Conservation (phyloP, 805 yeast genomes). For the Ogataea trehalophila region DNA sequence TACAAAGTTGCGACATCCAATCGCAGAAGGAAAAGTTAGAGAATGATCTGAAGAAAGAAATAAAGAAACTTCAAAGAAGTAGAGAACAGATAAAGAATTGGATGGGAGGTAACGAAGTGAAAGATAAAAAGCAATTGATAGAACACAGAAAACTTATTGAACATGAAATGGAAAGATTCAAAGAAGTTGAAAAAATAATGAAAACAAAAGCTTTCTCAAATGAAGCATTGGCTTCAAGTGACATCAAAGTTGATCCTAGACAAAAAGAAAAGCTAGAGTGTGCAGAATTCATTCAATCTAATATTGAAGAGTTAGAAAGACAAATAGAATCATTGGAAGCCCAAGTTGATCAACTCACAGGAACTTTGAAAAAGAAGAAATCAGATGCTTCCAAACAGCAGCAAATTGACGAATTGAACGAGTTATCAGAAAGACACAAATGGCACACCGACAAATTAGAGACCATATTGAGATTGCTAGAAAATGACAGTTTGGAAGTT, state of each 20-base stretch:
- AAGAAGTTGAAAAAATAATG: conserved; percentile 87
- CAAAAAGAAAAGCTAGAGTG: conserved; percentile 77
- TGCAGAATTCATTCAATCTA: conserved; percentile 59
- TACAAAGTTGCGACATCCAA: conserved; percentile 72
- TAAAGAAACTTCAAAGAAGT: conserved; percentile 87
- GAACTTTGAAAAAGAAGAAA: conserved; percentile 52
- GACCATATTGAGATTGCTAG: conserved; percentile 67
- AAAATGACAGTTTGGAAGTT: conserved; percentile 74
- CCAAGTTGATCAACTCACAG: conserved; percentile 52
- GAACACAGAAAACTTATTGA: conserved; percentile 72
- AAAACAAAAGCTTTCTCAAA: conserved; percentile 92
- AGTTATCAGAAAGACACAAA: conserved; percentile 64
- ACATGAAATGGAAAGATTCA: conserved; percentile 90
- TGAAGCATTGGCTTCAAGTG: conserved; percentile 70
- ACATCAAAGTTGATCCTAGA: conserved; percentile 66
- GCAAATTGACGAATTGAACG: conserved; percentile 58
- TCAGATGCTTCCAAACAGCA: conserved; percentile 49
- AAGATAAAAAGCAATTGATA: conserved; percentile 75
- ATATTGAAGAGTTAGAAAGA: conserved; percentile 73
- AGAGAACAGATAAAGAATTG: conserved; percentile 95
- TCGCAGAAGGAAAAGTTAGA: conserved; percentile 93
- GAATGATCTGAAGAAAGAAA: conserved; percentile 87
- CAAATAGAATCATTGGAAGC: conserved; percentile 80
- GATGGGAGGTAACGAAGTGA: conserved; percentile 87
- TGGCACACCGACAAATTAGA: conserved; percentile 79